Evolutionary conservation across 2,329 filamentous ascomycete genomes (phyloP), one percentile per base, ranked within the genome.

Genomic region (Trichoderma lentiforme): DNA sequence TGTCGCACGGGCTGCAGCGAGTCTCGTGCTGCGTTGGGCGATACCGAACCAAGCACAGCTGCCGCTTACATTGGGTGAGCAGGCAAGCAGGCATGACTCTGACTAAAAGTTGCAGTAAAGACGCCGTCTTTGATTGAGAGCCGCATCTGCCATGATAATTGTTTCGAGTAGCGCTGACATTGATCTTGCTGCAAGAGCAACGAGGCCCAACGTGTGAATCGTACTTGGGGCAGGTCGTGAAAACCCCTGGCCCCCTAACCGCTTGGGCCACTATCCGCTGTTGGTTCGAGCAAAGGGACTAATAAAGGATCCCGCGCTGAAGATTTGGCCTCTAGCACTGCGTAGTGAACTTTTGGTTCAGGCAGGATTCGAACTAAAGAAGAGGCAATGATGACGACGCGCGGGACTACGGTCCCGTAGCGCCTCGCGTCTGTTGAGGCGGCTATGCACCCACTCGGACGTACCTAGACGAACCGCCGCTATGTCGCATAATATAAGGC

Each of bases 361-460:
- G 65, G 34, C n/a, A 47, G 65, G 26, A 58, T 60, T 53, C 43
- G 62, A 21, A 21, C 39, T 32, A 53, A 43, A 32, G 26, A 36
- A 34, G 65, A 57, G 65, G 65, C 65, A 39, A 36, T 7, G 65
- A 69, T 51, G 65, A 69, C 65, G 65, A 68, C 65, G 65, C 56
- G 32, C 64, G 26, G 47, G 47, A 57, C 53, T 30, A 32, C 32
- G 9, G 7, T 62, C 24, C 18, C 24, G 12, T 28, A 15, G 65
- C 65, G 65, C 28, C 62, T 53, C 26, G 65, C 56, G 53, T 18
- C 28, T 30, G 65, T 14, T n/a, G 43, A 68, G 36, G 43, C 62
- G 56, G 65, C 57, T 58, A 60, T 69, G 26, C 28, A 30, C n/a
- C n/a, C 28, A 30, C 28, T 47, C 26, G 53, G 53, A 68, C 8